Base-by-base conservation (phyloP, 768 basidiomycete species). In the Lanmaoa rubissima region DNA sequence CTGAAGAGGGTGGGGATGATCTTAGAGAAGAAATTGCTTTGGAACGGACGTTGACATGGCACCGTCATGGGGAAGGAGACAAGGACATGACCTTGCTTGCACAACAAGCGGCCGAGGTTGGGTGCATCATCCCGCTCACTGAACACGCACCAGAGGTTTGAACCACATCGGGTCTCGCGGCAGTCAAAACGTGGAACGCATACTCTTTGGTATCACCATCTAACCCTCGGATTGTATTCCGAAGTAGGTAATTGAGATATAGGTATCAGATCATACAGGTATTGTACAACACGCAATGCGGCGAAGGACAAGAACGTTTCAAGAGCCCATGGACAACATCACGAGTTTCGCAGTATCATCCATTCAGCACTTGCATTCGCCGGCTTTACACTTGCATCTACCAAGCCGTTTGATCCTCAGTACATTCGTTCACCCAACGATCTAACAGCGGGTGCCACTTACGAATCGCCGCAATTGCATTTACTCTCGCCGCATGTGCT, bases 331-430 rank as follows among this genome's bases (percentile, higher is more conserved):
- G 36, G 16, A n/a, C 32, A 21, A 14, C n/a, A 31, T 50, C 38
- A 9, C 28, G 28, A 10, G 26, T 21, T 7, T 16, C 4, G 5
- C 17, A 26, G 24, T 24, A 31, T 24, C 2, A 32, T 28, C 10
- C n/a, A 48, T 48, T 3, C 35, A 61, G n/a, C 61, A 61, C 36
- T 61, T 57, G 61, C 61, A 61, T 35, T 61, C 2, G 14, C 40
- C 50, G 13, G 51, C 5, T 3, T 61, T 56, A 57, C 63, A 65
- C 38, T 65, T 14, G 55, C 64, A 66, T 7, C 64, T 65, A 36
- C 17, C 2, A 17, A 46, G 8, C 11, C 38, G 1, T 14, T 41
- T 24, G 11, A n/a, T 31, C 10, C 0, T 62, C 26, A 59, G 49
- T 40, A 44, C 14, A 4, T 21, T 7, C 9, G 1, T n/a, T 1